These are phyloP conservation scores for Boechera stricta DNA, from an alignment of 345 rosid species.

Conservation along the genomic window DNA sequence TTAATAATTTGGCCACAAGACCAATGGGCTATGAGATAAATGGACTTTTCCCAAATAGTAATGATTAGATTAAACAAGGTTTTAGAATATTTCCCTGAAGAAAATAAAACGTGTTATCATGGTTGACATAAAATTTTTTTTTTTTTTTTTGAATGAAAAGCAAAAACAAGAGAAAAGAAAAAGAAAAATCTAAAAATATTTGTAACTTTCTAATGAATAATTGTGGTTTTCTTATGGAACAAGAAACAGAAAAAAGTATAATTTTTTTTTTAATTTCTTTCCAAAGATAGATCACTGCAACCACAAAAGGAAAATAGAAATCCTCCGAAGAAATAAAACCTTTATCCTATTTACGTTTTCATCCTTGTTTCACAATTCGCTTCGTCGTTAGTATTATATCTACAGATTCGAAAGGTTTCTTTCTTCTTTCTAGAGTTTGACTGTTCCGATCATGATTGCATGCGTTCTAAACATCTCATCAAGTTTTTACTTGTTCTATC, in stretches of 20 bases:
- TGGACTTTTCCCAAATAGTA: no score
- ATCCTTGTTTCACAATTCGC: not conserved
- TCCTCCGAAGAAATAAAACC: not conserved
- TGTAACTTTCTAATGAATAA: conserved; percentile 3
- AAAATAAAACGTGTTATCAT: no score
- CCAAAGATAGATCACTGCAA: conserved; percentile 18
- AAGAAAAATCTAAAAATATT: not conserved
- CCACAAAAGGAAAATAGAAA: not conserved
- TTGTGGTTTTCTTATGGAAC: conserved; percentile 14
- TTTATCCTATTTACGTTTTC: not conserved
- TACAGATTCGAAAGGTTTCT: conserved; percentile 28
- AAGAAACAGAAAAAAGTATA: conserved; percentile 20
- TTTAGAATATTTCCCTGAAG: no score
- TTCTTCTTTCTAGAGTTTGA: conserved; percentile 22
- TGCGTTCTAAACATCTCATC: conserved; percentile 27
- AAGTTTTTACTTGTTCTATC: conserved; percentile 58
- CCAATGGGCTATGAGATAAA: no score
- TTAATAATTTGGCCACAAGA: no score
- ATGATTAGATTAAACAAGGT: no score
- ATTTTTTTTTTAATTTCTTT: not conserved
- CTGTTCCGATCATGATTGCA: conserved; percentile 3
- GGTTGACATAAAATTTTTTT: no score
- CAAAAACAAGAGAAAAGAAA: not conserved
- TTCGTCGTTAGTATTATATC: conserved; percentile 27
- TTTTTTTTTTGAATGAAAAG: no score